A percentile compares a stretch with the other conserved stretches of the same genome.
phyloP scores from a whole-genome alignment of 1,284 basidiomycete species.

The Mycosarcoma mackinlayi region DNA sequence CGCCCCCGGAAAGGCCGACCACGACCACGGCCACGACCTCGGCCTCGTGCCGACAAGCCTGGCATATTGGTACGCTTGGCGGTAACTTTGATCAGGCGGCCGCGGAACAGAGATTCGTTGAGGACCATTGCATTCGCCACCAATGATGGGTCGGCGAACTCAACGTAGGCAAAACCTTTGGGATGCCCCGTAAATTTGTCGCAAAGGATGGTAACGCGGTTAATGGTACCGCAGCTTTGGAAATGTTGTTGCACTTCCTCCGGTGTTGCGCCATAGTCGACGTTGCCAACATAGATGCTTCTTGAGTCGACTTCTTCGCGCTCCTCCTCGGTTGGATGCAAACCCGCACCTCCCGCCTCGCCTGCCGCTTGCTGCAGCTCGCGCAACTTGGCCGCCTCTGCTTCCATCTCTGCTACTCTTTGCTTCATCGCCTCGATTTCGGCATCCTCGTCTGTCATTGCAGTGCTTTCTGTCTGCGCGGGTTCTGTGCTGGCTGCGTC shows the following conservation, averaged over 20 bases:
- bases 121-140: slow-evolving; percentile 93
- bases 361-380: slow-evolving; percentile 89
- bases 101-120: slow-evolving; percentile 94
- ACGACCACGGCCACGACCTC: slow-evolving; percentile 62
- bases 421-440: slow-evolving; percentile 82
- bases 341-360: slow-evolving; percentile 66
- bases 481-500: slow-evolving; percentile 2
- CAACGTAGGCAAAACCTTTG: slow-evolving; percentile 99
- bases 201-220: slow-evolving; percentile 97
- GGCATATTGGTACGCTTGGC: slow-evolving; percentile 68
- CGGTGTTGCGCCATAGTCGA: slow-evolving; percentile 96
- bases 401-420: slow-evolving; percentile 81
- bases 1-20: slow-evolving; percentile 56
- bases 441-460: slow-evolving; percentile 60
- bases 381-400: slow-evolving; percentile 85
- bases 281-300: slow-evolving; percentile 97
- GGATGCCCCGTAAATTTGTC: slow-evolving; percentile 99
- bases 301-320: slow-evolving; percentile 80
- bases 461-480: slow-evolving; percentile 5
- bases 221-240: slow-evolving; percentile 96
- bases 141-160: slow-evolving; percentile 93
- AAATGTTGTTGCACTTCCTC: slow-evolving; percentile 99
- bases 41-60: slow-evolving; percentile 56
- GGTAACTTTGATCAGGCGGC: slow-evolving; percentile 82
- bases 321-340: slow-evolving; percentile 62